Percentiles rank a stretch among this genome's conserved stretches.
phyloP scores from a whole-genome alignment of 352 stramenopile genomes.

The Globisporangium apiculatum region DNA sequence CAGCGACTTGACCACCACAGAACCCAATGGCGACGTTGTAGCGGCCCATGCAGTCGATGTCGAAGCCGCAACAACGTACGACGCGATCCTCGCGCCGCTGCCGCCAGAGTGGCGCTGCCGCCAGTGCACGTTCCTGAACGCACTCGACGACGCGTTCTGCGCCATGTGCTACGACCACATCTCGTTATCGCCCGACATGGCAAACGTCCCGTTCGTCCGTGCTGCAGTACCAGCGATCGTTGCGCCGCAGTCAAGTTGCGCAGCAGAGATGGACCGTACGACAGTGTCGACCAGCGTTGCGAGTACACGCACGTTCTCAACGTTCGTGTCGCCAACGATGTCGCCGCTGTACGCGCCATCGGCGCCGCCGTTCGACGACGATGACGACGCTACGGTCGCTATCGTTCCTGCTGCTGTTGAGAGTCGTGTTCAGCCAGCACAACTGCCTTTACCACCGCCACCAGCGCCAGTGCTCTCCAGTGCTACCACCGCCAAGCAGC shows the following conservation, averaged over 20 bases:
- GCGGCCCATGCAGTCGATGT: constrained; percentile 38
- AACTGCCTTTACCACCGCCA: too few relatives aligned
- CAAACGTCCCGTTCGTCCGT: not conserved
- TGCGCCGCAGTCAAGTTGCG: too few relatives aligned
- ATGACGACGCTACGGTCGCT: not conserved
- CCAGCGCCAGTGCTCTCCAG: not conserved
- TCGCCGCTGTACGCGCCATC: constrained; percentile 20
- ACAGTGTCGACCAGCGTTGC: not conserved
- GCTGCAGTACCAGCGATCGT: not conserved
- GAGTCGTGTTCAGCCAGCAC: too few relatives aligned
- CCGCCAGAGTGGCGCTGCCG: constrained; percentile 3
- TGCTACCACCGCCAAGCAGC: constrained; percentile 1
- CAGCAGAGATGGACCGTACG: too few relatives aligned
- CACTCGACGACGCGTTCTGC: constrained; percentile 51
- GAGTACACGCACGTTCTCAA: not conserved
- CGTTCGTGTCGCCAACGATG: constrained; percentile 5
- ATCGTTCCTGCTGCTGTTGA: too few relatives aligned
- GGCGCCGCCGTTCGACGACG: constrained; percentile 15
- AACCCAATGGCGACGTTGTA: constrained; percentile 11
- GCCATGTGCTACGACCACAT: constrained; percentile 54
- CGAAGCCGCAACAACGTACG: constrained; percentile 17
- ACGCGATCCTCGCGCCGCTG: constrained; percentile 5
- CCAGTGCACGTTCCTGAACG: constrained; percentile 53
- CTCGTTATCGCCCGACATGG: constrained; percentile 13
- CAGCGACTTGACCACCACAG: too few relatives aligned